Evolutionary conservation across 805 yeast species (phyloP).

Genomic region (Pichia nanzhaoensis): DNA sequence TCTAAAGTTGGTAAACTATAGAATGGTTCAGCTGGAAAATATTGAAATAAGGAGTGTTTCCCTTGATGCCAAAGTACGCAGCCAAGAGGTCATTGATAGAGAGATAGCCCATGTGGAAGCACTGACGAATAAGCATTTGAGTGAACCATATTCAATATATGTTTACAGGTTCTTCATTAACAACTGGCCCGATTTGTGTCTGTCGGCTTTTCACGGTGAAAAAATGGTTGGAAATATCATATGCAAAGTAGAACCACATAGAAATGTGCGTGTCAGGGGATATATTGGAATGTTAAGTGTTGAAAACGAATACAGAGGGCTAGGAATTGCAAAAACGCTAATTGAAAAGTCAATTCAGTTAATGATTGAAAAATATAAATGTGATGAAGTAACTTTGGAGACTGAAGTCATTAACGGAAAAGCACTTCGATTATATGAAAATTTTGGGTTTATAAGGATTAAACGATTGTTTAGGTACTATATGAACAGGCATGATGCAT

Average conservation of each 20-base stretch:
- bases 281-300: constrained; percentile 97
- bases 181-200: constrained; percentile 85
- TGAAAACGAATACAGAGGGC: constrained; percentile 59
- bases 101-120: constrained; percentile 46
- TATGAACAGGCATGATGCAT: constrained; percentile 90
- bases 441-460: constrained; percentile 32
- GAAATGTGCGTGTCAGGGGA: constrained; percentile 70
- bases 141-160: constrained; percentile 91
- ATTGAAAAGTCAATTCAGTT: constrained; percentile 55
- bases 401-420: constrained; percentile 73
- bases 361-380: constrained; percentile 53
- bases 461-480: constrained; percentile 77
- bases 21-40: constrained; percentile 7
- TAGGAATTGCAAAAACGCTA: constrained; percentile 73
- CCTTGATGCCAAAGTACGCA: constrained; percentile 15
- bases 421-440: constrained; percentile 32
- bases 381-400: constrained; percentile 90
- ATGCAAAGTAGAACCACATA: constrained; percentile 72
- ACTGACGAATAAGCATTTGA: constrained; percentile 65
- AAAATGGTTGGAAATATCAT: constrained; percentile 75
- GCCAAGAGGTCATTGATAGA: constrained; percentile 19
- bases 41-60: constrained; percentile 16
- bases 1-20: too few species aligned
- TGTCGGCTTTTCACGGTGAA: constrained; percentile 43
- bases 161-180: constrained; percentile 87